Evolutionary conservation across 2,329 filamentous ascomycete genomes (phyloP).

Genomic region (Penicillium janthinellum): DNA sequence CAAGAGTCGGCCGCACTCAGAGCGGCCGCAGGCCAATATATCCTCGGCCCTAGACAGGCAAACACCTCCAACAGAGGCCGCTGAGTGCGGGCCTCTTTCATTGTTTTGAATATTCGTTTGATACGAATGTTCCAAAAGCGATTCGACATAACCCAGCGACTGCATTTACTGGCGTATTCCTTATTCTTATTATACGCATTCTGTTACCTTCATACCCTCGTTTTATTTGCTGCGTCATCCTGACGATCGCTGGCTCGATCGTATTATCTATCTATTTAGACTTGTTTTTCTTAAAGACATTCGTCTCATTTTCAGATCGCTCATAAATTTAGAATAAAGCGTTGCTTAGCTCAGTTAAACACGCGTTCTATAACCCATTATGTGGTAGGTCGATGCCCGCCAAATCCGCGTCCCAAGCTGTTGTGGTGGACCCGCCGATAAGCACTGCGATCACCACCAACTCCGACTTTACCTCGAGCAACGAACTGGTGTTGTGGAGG

Average conservation of each 20-base stretch:
- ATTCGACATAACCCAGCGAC: conserved; percentile 1
- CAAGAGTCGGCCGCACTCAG: too few relatives aligned
- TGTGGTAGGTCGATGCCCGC: neutral
- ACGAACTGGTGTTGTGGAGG: neutral
- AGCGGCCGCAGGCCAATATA: neutral
- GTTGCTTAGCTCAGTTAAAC: neutral
- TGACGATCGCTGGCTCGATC: neutral
- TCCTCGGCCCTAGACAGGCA: conserved; percentile 21
- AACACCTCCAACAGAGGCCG: conserved; percentile 27
- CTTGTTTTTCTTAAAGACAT: neutral
- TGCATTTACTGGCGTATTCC: conserved; percentile 12
- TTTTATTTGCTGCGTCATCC: conserved; percentile 2
- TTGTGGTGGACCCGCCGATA: conserved; percentile 15
- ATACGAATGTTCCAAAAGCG: conserved; percentile 4
- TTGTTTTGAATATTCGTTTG: neutral
- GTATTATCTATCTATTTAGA: neutral
- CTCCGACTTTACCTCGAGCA: neutral
- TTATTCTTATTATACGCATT: conserved; percentile 4
- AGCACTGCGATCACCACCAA: conserved; percentile 1
- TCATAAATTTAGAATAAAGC: neutral
- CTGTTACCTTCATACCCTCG: conserved; percentile 24
- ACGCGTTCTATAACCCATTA: neutral
- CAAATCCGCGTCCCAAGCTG: neutral
- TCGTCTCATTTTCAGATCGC: neutral
- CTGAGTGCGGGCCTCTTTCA: conserved; percentile 15